A percentile compares a stretch with the other conserved stretches of the same genome.
phyloP scores from a whole-genome alignment of 495 filamentous ascomycete species.

The Talaromyces borbonicus region DNA sequence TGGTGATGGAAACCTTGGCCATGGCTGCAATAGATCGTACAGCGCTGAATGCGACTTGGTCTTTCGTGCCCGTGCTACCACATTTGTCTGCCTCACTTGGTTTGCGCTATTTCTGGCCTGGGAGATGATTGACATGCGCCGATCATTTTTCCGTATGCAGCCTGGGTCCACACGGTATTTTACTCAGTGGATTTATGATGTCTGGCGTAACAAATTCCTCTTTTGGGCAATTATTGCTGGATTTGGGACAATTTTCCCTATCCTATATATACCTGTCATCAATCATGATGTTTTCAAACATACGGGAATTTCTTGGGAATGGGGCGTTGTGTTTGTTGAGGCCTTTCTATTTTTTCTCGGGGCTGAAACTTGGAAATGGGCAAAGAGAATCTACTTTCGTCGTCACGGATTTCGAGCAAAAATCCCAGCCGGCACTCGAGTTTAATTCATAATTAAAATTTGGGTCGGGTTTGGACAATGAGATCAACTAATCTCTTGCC shows the following conservation, averaged over 20 bases:
- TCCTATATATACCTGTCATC: slow-evolving; percentile 61
- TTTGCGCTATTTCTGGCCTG: slow-evolving; percentile 65
- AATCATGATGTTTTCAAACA: slow-evolving; percentile 64
- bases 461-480: too few species aligned
- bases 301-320: slow-evolving; percentile 62
- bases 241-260: slow-evolving; percentile 62
- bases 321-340: slow-evolving; percentile 52
- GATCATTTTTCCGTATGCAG: slow-evolving; percentile 59
- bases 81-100: slow-evolving; percentile 65
- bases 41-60: slow-evolving; percentile 49
- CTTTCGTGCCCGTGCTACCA: slow-evolving; percentile 62
- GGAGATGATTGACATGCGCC: slow-evolving; percentile 61
- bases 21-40: slow-evolving; percentile 52
- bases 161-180: slow-evolving; percentile 40
- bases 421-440: neutral
- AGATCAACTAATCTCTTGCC: too few species aligned
- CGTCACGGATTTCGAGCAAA: slow-evolving; percentile 10
- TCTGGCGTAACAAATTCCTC: slow-evolving; percentile 64
- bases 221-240: slow-evolving; percentile 60
- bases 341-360: slow-evolving; percentile 52
- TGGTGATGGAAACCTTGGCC: slow-evolving; percentile 54
- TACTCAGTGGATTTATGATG: slow-evolving; percentile 49
- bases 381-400: slow-evolving; percentile 46
- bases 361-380: slow-evolving; percentile 59
- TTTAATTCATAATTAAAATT: neutral